A percentile compares a stretch with the other conserved stretches of the same genome.
Evolutionary conservation across 2,329 filamentous ascomycete genomes (phyloP).

Genomic region (Talaromyces verruculosus): DNA sequence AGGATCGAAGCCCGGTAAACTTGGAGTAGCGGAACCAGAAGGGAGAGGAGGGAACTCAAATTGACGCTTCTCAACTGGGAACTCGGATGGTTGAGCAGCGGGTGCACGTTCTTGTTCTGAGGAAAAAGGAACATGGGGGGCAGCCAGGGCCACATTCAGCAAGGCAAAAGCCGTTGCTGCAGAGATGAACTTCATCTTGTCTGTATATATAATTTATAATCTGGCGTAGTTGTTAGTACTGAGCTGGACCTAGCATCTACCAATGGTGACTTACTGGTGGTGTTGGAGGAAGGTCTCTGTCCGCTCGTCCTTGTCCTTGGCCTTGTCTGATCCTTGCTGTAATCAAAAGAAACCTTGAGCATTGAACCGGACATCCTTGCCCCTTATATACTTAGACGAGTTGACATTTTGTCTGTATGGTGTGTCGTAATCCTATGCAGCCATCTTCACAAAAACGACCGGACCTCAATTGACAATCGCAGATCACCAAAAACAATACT

Average conservation of each 20-base stretch:
- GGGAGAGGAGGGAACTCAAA: not conserved
- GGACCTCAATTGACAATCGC: not conserved
- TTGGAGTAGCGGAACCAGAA: not conserved
- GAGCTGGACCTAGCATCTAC: not conserved
- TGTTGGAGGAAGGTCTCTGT: not conserved
- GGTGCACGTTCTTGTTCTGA: too few relatives aligned
- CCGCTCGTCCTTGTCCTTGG: slow-evolving; percentile 2
- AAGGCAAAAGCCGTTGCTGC: slow-evolving; percentile 15
- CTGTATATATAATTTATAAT: not conserved
- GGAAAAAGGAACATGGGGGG: slow-evolving; percentile 6
- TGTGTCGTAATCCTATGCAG: not conserved
- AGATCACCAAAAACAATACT: slow-evolving; percentile 16
- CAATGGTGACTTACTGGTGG: not conserved
- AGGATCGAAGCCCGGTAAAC: slow-evolving; percentile 4
- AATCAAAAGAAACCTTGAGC: not conserved
- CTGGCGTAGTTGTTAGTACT: not conserved
- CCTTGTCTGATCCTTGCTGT: slow-evolving; percentile 3
- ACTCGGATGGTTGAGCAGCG: not conserved
- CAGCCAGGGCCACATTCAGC: slow-evolving; percentile 14
- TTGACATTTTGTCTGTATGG: not conserved
- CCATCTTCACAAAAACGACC: not conserved
- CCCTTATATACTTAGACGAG: not conserved
- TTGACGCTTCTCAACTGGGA: slow-evolving; percentile 4
- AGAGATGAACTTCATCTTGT: slow-evolving; percentile 21
- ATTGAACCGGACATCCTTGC: not conserved